Percentiles rank a stretch among this genome's conserved stretches.
Evolutionary conservation across 2,329 filamentous ascomycete genomes (phyloP).

Genomic region (Phoma sp.): DNA sequence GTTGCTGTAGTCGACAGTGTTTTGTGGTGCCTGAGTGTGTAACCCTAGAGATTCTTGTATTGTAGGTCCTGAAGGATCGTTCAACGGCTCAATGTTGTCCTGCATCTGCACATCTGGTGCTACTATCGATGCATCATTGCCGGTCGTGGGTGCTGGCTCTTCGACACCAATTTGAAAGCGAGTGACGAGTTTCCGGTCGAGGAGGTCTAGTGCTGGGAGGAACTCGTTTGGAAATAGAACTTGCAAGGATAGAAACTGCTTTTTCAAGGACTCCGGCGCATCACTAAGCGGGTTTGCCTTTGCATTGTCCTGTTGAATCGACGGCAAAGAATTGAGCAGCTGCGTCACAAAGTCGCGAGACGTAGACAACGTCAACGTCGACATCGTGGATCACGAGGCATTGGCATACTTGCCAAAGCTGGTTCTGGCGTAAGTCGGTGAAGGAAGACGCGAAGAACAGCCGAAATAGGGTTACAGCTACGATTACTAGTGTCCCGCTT

Average conservation of each 20-base stretch:
- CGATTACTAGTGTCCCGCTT: slow-evolving; percentile 24
- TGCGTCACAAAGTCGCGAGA: slow-evolving; percentile 45
- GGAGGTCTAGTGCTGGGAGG: slow-evolving; percentile 83
- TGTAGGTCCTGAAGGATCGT: neutral
- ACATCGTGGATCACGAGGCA: slow-evolving; percentile 17
- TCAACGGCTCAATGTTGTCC: neutral
- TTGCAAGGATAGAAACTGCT: slow-evolving; percentile 72
- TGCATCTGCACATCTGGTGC: neutral
- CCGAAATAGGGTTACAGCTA: slow-evolving; percentile 32
- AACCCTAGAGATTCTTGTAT: neutral
- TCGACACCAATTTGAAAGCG: slow-evolving; percentile 49
- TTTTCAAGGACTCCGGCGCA: slow-evolving; percentile 38
- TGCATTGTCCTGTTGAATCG: slow-evolving; percentile 26
- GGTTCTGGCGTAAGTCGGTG: slow-evolving; percentile 20
- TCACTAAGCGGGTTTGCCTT: slow-evolving; percentile 52
- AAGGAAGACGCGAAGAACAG: slow-evolving; percentile 25
- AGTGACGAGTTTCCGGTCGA: slow-evolving; percentile 78
- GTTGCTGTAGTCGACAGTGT: slow-evolving; percentile 1
- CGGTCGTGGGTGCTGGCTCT: neutral
- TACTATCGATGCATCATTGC: neutral
- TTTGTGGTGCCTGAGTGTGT: neutral
- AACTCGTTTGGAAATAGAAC: slow-evolving; percentile 82
- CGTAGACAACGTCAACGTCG: slow-evolving; percentile 24
- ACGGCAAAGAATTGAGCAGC: slow-evolving; percentile 38
- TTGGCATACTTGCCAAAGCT: slow-evolving; percentile 15